These are phyloP conservation scores for Yamadazyma conglobata DNA, from an alignment of 1,139 yeast species.

Conservation along the genomic window DNA sequence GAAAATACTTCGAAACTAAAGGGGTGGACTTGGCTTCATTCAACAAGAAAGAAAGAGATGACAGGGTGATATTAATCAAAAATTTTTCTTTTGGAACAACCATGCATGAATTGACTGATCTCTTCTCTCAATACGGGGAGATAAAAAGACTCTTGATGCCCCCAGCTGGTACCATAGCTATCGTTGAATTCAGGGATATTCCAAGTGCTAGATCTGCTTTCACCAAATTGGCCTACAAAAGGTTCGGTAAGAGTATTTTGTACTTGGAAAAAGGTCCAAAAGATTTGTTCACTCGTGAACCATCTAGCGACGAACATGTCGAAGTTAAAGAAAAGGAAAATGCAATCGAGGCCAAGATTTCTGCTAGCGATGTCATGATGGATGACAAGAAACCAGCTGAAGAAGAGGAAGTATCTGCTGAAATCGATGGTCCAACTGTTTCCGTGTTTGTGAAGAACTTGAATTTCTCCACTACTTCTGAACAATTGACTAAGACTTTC, in stretches of 20 bases:
- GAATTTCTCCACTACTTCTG: conserved; percentile 73
- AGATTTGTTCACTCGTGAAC: conserved; percentile 66
- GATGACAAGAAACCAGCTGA: conserved; percentile 19
- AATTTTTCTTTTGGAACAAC: conserved; percentile 89
- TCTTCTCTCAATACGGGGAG: conserved; percentile 78
- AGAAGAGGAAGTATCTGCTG: conserved; percentile 36
- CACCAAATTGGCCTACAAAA: conserved; percentile 77
- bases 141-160: conserved; percentile 85
- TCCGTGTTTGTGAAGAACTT: conserved; percentile 90
- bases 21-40: conserved; percentile 84
- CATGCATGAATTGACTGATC: conserved; percentile 71
- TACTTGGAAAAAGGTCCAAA: conserved; percentile 94
- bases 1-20: conserved; percentile 76
- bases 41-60: conserved; percentile 72
- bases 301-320: conserved; percentile 35
- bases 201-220: conserved; percentile 90
- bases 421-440: conserved; percentile 64
- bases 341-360: conserved; percentile 31
- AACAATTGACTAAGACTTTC: conserved; percentile 58
- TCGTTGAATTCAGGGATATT: conserved; percentile 83
- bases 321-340: conserved; percentile 16
- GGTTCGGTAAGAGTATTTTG: conserved; percentile 80
- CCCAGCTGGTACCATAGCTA: conserved; percentile 94
- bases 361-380: conserved; percentile 27
- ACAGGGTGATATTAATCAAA: conserved; percentile 75